Base-by-base conservation (phyloP, 148 eudicot species). In the Cornus controversa region DNA sequence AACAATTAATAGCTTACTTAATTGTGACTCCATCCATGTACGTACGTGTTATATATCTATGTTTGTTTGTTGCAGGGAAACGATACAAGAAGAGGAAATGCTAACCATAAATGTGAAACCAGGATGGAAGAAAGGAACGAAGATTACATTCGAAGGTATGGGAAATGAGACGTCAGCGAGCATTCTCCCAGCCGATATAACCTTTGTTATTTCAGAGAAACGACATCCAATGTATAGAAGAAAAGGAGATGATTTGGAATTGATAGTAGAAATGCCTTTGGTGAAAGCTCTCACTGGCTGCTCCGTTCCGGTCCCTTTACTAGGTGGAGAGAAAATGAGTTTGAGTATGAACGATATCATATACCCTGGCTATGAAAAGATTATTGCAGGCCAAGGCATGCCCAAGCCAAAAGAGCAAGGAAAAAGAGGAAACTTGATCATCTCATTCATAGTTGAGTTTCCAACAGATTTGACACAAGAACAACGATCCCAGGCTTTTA, bases 41-140 rank as follows among this genome's bases (percentile, higher is more conserved):
- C 14, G 57, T 20, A 22, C 5, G n/a, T n/a, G n/a, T n/a, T n/a
- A n/a, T n/a, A n/a, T n/a, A n/a, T n/a, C n/a, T n/a, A n/a, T n/a
- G 13, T 14, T 28, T 20, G 45, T 24, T 22, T 63, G 24, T 53
- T 68, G 25, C 80, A 92, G 96, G 82, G 67, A 77, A 77, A 80
- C 81, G 65, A 75, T 71, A 62, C 72, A 90, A 70, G 82, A 85
- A 67, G 87, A 86, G 4, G 91, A 92, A 80, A 64, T 65, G 22
- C 60, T 87, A 28, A 83, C 84, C 7, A 87, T 92, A 37, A 85
- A 90, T 29, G 86, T 90, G 76, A 83, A 89, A 75, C 90, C 94
- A 2, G 91, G 94, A 65, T 90, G 93, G 97, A 89, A 20, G 24
- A 81, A 82, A 73, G 94, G 97, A 68, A 90, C 87, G 27, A 85